These are phyloP conservation scores for Penicillium crustosum DNA, from an alignment of 2,329 filamentous ascomycete species.

Conservation along the genomic window DNA sequence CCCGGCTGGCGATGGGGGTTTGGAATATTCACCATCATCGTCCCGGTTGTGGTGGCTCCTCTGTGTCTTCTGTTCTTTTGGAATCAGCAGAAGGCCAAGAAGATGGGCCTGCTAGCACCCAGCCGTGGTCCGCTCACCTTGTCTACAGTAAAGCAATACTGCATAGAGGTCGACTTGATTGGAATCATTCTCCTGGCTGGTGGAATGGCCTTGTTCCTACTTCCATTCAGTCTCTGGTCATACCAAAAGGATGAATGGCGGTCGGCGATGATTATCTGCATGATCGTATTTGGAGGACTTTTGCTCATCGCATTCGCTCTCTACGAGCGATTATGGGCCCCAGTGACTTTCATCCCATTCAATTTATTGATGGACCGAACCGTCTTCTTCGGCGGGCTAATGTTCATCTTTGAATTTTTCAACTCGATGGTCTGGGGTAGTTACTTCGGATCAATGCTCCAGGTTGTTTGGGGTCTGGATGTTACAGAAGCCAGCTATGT, in stretches of 20 bases:
- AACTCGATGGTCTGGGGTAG: conserved; percentile 20
- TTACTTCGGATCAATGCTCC: conserved; percentile 18
- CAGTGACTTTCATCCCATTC: conserved; percentile 23
- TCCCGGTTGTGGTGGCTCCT: conserved; percentile 56
- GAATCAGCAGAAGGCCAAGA: conserved; percentile 59
- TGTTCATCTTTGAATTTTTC: conserved; percentile 12
- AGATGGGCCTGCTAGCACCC: conserved; percentile 51
- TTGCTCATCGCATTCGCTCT: conserved; percentile 13
- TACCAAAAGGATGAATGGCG: conserved; percentile 18
- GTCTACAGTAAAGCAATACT: conserved; percentile 55
- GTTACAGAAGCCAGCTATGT: conserved; percentile 20
- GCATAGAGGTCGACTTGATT: conserved; percentile 59
- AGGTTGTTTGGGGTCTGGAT: conserved; percentile 15
- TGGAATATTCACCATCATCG: conserved; percentile 61
- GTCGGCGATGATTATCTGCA: conserved; percentile 25
- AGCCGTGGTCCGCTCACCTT: conserved; percentile 47
- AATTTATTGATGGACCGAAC: conserved; percentile 20
- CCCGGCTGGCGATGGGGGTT: conserved; percentile 29
- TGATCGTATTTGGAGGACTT: conserved; percentile 20
- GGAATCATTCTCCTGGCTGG: conserved; percentile 32
- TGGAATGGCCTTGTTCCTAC: conserved; percentile 29
- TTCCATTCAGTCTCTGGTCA: conserved; percentile 28
- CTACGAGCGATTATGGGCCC: conserved; percentile 21
- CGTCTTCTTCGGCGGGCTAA: conserved; percentile 13
- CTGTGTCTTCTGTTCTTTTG: conserved; percentile 55